phyloP scores from a whole-genome alignment of 2,329 filamentous ascomycete species.

The Trichoderma afroharzianum region DNA sequence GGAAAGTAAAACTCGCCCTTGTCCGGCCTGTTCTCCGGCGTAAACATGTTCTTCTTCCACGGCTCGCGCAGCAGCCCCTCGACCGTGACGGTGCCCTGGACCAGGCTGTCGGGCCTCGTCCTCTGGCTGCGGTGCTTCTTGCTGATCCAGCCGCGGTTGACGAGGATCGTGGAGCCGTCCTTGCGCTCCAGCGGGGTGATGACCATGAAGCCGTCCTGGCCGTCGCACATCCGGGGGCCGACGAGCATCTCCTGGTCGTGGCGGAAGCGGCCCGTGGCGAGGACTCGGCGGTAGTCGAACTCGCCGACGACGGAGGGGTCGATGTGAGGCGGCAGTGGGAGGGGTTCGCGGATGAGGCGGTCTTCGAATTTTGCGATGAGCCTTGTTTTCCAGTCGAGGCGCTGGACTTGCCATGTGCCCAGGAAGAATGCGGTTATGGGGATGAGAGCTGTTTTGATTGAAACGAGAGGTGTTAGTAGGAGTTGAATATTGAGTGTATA shows the following conservation, averaged over 20 bases:
- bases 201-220: conserved; percentile 85
- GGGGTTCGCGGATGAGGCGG: conserved; percentile 76
- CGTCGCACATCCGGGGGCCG: conserved; percentile 83
- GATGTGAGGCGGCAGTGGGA: conserved; percentile 79
- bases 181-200: conserved; percentile 82
- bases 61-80: conserved; percentile 84
- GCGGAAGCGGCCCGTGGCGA: conserved; percentile 66
- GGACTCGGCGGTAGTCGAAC: conserved; percentile 87
- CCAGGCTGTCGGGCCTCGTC: conserved; percentile 63
- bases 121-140: conserved; percentile 67
- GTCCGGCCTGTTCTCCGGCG: conserved; percentile 81
- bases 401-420: conserved; percentile 92
- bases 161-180: conserved; percentile 67
- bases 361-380: conserved; percentile 90
- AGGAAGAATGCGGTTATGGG: conserved; percentile 86
- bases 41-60: conserved; percentile 98
- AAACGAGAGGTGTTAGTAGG: background rate
- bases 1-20: conserved; percentile 91
- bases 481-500: background rate
- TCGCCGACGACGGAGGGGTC: conserved; percentile 78
- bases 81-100: conserved; percentile 67
- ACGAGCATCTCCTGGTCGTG: conserved; percentile 97
- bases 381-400: conserved; percentile 90
- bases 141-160: conserved; percentile 89
- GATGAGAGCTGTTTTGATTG: conserved; percentile 60